These are phyloP conservation scores for Diospyros lotus DNA, from an alignment of 148 eudicot species.

Conservation along the genomic window DNA sequence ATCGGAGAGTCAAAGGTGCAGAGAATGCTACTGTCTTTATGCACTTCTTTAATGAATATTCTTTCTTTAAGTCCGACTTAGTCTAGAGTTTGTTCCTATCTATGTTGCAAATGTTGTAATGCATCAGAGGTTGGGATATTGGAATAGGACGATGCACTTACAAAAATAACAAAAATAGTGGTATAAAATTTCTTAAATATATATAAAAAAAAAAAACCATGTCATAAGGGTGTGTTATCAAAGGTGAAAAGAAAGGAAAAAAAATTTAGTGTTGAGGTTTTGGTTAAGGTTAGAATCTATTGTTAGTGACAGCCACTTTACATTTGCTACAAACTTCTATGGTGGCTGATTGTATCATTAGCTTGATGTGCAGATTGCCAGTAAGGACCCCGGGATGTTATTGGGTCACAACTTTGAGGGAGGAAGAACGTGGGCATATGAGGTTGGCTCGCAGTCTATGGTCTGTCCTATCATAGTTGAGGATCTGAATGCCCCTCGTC, in stretches of 20 bases:
- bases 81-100: background rate
- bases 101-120: background rate
- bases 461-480: slow-evolving; percentile 96
- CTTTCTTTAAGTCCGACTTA: background rate
- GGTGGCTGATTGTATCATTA: background rate
- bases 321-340: background rate
- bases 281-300: no score
- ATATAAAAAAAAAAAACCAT: no score
- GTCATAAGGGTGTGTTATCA: no score
- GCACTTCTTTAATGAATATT: background rate
- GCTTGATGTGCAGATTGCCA: slow-evolving; percentile 41
- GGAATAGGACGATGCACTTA: background rate
- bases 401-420: slow-evolving; percentile 70
- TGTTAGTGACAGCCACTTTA: no score
- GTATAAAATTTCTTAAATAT: background rate
- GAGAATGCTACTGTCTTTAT: background rate
- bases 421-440: slow-evolving; percentile 98
- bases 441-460: slow-evolving; percentile 83
- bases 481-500: slow-evolving; percentile 87
- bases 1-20: slow-evolving; percentile 78
- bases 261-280: no score
- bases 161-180: background rate
- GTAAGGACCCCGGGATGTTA: slow-evolving; percentile 60
- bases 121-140: background rate
- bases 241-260: no score